Base-by-base conservation (phyloP, 495 filamentous ascomycete species). In the Penicillium ucsense region DNA sequence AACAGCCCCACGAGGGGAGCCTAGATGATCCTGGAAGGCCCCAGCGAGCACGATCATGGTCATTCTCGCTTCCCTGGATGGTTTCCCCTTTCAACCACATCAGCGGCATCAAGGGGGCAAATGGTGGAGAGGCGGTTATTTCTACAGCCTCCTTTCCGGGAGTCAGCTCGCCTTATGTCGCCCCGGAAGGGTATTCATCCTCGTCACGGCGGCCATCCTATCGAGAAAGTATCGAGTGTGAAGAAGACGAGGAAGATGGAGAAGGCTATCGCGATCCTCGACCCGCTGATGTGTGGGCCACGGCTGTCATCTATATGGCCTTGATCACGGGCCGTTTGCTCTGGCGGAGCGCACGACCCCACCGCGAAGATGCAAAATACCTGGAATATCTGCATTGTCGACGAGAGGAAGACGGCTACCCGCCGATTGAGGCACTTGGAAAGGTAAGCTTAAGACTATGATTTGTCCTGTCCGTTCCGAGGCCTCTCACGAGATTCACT, bases 271-370 rank as follows among this genome's bases (percentile, higher is more conserved):
- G 89, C 47, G 90, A 96, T 63, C 87, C 88, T 10, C 76, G 91
- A 36, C 87, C 90, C 4, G 88, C 94, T 29, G 91, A 97, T 61
- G 80, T 95, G 31, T 97, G 91, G 91, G 90, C 91, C 27, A 86
- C 85, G 45, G 91, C 89, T 50, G 85, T 96, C 36, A 89, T 95
- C 31, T 97, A 97, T 66, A 89, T 97, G 86, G 86, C 88, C 2
- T 92, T 97, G 84, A 74, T 91, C 38, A 95, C 85, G 7, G 91
- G 91, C 28, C 71, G 89, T 32, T 85, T 95, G 63, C 69, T 91
- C 4, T 97, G 91, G 91, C 78, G 86, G 10, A 77, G 89, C 38
- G 88, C 91, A 2, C 83, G 85, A 61, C 86, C 84, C 54, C 84
- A 86, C 34, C 35, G 46, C 30, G 89, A 95, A 52, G 90, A 97